Evolutionary conservation across 495 filamentous ascomycete species (phyloP), one percentile per base, ranked within the genome.

Genomic region (Hypoxylon rickii): DNA sequence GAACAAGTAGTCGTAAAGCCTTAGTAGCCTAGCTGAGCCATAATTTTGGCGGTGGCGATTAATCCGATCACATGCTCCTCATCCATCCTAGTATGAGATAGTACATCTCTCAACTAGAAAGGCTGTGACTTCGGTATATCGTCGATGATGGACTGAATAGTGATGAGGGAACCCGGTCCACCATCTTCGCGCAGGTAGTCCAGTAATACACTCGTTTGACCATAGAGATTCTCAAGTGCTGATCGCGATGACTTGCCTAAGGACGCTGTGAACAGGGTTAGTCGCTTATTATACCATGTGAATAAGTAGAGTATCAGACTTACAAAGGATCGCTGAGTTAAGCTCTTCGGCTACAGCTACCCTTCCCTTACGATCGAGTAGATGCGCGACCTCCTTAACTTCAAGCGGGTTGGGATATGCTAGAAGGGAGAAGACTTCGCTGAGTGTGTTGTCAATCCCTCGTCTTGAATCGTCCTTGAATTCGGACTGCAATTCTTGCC

Each of bases 311-410:
- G n/a, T n/a, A 4, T 19, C 46, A 51, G 44, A 76, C 82, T 63
- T 80, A 97, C 93, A 87, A 44, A 98, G 71, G 57, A 98, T 96
- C 31, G 90, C 94, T 54, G 89, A 89, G 69, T 97, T 97, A 56
- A 99, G 73, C 73, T 96, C 92, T 74, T 99, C 94, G 15, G 92
- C 92, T 40, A 97, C 90, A 40, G 84, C 80, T 24, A 88, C 84
- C 46, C 94, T 76, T 2, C 89, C 90, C 10, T 79, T 80, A 11
- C 80, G 79, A 64, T 96, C 90, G 48, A 97, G 72, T 61, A 96
- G 73, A 67, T 87, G 87, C n/a, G 87, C 84, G 51, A 95, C 79
- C 41, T 88, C 83, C 64, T 87, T 86, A 19, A 86, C 83, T 62
- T 85, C 82, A 21, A 85, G 79, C 11, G 92, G 90, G 67, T 97